Conservation (phyloP, 2,329 filamentous ascomycete species). For the Taxawa tesnikishii region DNA sequence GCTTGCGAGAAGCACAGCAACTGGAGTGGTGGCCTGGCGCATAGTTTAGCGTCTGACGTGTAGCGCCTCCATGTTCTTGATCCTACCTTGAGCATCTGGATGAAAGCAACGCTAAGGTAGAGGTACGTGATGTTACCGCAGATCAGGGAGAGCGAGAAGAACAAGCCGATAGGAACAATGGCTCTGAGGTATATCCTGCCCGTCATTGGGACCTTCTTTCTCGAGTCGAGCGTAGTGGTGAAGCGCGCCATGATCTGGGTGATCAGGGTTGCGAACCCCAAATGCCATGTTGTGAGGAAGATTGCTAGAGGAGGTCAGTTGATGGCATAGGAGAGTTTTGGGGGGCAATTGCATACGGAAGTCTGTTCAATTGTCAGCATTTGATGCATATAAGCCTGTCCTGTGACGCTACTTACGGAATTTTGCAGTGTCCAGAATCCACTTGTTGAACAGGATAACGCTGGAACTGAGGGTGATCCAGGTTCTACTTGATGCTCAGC, state of each 20-base stretch:
- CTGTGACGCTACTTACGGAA: constrained; percentile 66
- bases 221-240: constrained; percentile 79
- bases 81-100: constrained; percentile 92
- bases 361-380: constrained; percentile 22
- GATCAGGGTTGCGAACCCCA: constrained; percentile 84
- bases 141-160: constrained; percentile 93
- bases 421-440: constrained; percentile 73
- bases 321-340: constrained; percentile 15
- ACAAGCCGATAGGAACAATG: constrained; percentile 87
- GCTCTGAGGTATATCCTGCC: constrained; percentile 83
- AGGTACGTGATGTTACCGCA: constrained; percentile 94
- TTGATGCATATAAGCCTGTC: not conserved
- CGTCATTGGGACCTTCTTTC: constrained; percentile 96
- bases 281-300: constrained; percentile 90
- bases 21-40: constrained; percentile 74
- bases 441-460: constrained; percentile 99
- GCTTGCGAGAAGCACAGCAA: constrained; percentile 79
- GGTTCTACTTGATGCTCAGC: constrained; percentile 38
- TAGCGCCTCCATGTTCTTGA: constrained; percentile 8
- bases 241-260: constrained; percentile 88
- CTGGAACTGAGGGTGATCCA: constrained; percentile 91
- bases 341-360: constrained; percentile 30
- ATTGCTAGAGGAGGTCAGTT: constrained; percentile 44
- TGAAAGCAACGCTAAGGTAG: constrained; percentile 91
- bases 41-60: constrained; percentile 5